Percentiles rank a stretch among this genome's conserved stretches.
Evolutionary conservation across 1,284 basidiomycete species (phyloP).

Genomic region (Ceratobasidium theobromae): DNA sequence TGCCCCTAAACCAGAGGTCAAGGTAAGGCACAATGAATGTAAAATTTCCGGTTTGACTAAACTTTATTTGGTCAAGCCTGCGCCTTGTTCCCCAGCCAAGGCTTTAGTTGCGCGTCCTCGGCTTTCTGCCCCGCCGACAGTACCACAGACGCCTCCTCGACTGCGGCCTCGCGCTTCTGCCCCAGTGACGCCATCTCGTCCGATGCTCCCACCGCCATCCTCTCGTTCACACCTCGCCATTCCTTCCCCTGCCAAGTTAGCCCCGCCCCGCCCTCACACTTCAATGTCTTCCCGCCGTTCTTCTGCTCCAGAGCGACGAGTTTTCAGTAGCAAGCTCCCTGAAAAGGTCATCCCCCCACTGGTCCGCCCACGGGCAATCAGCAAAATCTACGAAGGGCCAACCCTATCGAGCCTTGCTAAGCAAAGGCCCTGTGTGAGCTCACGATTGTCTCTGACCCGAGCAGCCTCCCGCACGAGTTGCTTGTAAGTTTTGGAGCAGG

Average conservation of each 20-base stretch:
- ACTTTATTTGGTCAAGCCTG: not conserved
- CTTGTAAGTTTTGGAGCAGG: no score
- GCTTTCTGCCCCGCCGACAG: no score
- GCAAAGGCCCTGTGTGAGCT: no score
- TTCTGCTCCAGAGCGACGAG: not conserved
- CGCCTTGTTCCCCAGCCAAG: not conserved
- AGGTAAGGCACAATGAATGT: not conserved
- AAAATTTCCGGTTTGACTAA: not conserved
- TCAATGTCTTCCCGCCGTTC: slow-evolving; percentile 1
- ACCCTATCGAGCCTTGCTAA: slow-evolving; percentile 22
- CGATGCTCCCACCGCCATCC: slow-evolving; percentile 1
- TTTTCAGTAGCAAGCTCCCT: slow-evolving; percentile 12
- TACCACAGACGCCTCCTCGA: slow-evolving; percentile 2
- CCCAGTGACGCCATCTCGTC: not conserved
- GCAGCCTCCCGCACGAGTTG: no score
- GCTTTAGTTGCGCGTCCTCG: not conserved
- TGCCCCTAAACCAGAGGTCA: not conserved
- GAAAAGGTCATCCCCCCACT: slow-evolving; percentile 16
- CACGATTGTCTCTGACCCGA: no score
- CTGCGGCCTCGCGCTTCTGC: slow-evolving; percentile 1
- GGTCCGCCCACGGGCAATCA: slow-evolving; percentile 8
- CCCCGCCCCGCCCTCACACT: not conserved
- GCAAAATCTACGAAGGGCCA: slow-evolving; percentile 25
- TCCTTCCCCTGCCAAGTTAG: not conserved
- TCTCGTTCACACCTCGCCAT: slow-evolving; percentile 7